A percentile compares a stretch with the other conserved stretches of the same genome.
These are phyloP conservation scores for Picea sitchensis DNA, from an alignment of 75 land plant genomes.

Conservation along the genomic window DNA sequence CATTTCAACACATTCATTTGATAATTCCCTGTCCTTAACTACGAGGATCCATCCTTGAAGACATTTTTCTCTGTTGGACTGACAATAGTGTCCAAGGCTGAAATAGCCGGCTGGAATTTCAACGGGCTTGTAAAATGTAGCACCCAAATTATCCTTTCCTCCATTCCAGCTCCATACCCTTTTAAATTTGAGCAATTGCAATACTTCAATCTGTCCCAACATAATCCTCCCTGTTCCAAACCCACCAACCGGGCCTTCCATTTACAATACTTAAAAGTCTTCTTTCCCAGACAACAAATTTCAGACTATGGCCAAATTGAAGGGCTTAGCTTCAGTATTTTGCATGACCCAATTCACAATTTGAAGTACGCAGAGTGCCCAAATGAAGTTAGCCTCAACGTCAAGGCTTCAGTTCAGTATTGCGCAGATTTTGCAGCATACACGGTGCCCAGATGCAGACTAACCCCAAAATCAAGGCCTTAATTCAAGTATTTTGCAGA, in stretches of 20 bases:
- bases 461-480: not conserved
- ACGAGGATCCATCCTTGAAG: slow-evolving; percentile 21
- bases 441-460: not conserved
- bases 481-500: not conserved
- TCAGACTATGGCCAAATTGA: not conserved
- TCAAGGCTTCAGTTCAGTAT: too few relatives aligned
- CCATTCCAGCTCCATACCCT: slow-evolving; percentile 25
- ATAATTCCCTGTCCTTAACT: slow-evolving; percentile 17
- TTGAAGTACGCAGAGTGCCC: not conserved
- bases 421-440: too few relatives aligned
- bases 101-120: slow-evolving; percentile 21
- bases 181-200: slow-evolving; percentile 21
- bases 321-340: not conserved
- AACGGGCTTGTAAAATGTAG: slow-evolving; percentile 35
- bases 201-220: slow-evolving; percentile 25
- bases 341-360: not conserved
- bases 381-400: too few relatives aligned
- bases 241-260: slow-evolving; percentile 7
- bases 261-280: not conserved
- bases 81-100: slow-evolving; percentile 19
- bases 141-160: slow-evolving; percentile 22
- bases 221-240: slow-evolving; percentile 25
- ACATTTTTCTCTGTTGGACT: slow-evolving; percentile 13
- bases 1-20: not conserved
- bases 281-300: not conserved